Conservation (phyloP, 2,329 filamentous ascomycete species). For the Aspergillus fructus region DNA sequence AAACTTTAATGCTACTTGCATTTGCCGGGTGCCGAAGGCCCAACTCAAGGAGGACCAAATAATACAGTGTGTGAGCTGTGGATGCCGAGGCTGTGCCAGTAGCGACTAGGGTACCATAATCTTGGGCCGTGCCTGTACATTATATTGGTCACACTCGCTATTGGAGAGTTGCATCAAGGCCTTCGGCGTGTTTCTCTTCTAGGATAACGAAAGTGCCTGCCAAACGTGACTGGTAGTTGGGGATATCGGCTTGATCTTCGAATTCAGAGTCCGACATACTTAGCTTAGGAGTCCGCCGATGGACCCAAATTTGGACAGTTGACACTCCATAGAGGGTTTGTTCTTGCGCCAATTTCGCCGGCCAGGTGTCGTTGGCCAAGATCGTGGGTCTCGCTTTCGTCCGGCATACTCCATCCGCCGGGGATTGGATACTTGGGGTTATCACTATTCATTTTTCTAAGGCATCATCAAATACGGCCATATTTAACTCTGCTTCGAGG, state of each 20-base stretch:
- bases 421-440: neutral
- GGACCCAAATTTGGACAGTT: neutral
- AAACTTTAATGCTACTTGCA: conserved; percentile 96
- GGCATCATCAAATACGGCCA: neutral
- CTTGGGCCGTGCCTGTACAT: neutral
- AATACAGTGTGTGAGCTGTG: conserved; percentile 92
- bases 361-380: neutral
- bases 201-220: neutral
- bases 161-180: neutral
- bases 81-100: conserved; percentile 86
- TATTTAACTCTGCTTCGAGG: neutral
- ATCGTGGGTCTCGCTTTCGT: neutral
- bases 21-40: conserved; percentile 88
- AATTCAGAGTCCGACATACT: neutral
- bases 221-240: neutral
- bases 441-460: neutral
- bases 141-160: neutral
- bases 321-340: neutral
- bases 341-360: neutral
- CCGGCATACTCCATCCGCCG: neutral
- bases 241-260: neutral
- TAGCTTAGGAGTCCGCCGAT: too few species aligned
- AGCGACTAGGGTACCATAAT: conserved; percentile 60
- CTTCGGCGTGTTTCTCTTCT: neutral
- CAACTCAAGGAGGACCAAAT: conserved; percentile 87